A percentile compares a stretch with the other conserved stretches of the same genome.
Conservation (phyloP, 2,329 filamentous ascomycete genomes). For the Beauveria varroae region DNA sequence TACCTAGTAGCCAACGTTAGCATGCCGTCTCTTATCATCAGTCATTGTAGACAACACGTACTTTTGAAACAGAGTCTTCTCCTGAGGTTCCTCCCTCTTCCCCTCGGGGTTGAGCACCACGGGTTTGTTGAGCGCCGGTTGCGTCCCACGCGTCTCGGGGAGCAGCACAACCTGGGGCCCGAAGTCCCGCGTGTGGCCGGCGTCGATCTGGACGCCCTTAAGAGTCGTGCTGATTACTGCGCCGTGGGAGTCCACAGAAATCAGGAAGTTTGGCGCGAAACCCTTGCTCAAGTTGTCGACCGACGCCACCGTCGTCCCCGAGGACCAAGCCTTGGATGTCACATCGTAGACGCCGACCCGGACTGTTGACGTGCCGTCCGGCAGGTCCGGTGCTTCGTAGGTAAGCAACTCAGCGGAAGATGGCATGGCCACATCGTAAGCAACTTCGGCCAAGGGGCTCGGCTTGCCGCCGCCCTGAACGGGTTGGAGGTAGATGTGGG, state of each 20-base stretch:
- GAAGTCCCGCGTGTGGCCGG: constrained; percentile 58
- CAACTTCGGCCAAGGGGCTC: constrained; percentile 46
- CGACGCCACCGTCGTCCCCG: constrained; percentile 48
- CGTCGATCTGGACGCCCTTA: constrained; percentile 53
- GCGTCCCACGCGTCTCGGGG: constrained; percentile 39
- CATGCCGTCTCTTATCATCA: constrained; percentile 11
- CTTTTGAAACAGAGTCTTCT: constrained; percentile 63
- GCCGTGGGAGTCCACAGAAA: constrained; percentile 40
- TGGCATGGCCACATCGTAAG: constrained; percentile 42
- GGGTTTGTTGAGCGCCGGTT: constrained; percentile 55
- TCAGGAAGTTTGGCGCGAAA: constrained; percentile 48
- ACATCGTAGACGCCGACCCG: constrained; percentile 52
- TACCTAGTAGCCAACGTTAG: constrained; percentile 43
- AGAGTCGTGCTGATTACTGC: constrained; percentile 42
- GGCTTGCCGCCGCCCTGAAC: constrained; percentile 30
- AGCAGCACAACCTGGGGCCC: constrained; percentile 50
- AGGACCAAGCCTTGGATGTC: constrained; percentile 38
- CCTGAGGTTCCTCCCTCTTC: constrained; percentile 46
- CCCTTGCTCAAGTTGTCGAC: constrained; percentile 54
- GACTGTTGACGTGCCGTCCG: constrained; percentile 38
- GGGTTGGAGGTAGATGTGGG: constrained; percentile 48
- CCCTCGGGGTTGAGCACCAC: constrained; percentile 55
- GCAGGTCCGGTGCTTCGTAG: constrained; percentile 50
- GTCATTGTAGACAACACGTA: constrained; percentile 22
- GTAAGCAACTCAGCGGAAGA: constrained; percentile 39